Evolutionary conservation across 108 stramenopile species (phyloP).

Genomic region (Nitzschia sp.): DNA sequence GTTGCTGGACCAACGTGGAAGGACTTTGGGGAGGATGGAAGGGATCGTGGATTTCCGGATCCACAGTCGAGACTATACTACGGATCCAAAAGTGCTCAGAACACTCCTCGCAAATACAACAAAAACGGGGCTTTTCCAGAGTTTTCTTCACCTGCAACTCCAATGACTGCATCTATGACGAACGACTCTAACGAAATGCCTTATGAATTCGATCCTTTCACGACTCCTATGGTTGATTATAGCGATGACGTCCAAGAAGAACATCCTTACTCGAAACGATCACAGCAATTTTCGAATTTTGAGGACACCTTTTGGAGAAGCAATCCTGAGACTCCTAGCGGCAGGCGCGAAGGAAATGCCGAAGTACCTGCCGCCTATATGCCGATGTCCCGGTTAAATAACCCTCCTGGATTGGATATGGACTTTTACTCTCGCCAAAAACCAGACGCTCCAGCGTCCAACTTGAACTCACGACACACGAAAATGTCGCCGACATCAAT

Average conservation of each 20-base stretch:
- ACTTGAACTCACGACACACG: background rate
- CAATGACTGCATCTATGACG: background rate
- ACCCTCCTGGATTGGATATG: constrained; percentile 21
- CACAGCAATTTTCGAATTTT: no score
- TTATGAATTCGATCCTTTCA: background rate
- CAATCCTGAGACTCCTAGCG: no score
- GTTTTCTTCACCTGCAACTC: background rate
- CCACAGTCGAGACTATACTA: no score
- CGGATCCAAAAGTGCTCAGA: no score
- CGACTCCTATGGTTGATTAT: no score
- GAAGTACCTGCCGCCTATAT: background rate
- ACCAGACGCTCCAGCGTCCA: background rate
- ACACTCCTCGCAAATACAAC: background rate
- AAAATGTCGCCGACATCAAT: constrained; percentile 36
- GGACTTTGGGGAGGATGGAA: no score
- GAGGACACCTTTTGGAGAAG: no score
- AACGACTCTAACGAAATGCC: background rate
- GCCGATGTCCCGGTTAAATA: constrained; percentile 2
- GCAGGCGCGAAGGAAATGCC: no score
- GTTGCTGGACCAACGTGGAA: no score
- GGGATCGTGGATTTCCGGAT: no score
- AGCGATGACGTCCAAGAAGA: no score
- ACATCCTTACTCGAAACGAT: no score
- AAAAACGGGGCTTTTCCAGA: background rate
- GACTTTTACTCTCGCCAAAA: background rate